phyloP scores from a whole-genome alignment of 805 yeast genomes.

The Saccharomycopsis babjevae region DNA sequence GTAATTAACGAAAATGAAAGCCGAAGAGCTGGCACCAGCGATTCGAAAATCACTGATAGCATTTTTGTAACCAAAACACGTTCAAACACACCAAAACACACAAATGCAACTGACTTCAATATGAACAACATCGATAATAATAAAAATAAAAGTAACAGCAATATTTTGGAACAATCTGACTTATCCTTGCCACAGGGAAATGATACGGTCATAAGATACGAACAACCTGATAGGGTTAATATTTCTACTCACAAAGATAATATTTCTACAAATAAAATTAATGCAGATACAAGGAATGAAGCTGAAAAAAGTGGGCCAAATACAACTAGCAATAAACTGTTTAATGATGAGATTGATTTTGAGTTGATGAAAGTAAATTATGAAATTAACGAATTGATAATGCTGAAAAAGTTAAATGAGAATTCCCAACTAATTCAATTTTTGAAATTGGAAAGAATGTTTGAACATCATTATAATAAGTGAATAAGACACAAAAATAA shows the following conservation, averaged over 20 bases:
- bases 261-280: background rate
- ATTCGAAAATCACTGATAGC: background rate
- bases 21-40: background rate
- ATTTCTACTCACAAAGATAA: background rate
- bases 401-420: constrained; percentile 4
- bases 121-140: background rate
- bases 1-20: background rate
- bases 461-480: constrained; percentile 5
- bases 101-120: no score
- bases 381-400: constrained; percentile 6
- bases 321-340: background rate
- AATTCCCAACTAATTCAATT: constrained; percentile 11
- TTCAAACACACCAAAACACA: background rate
- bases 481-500: no score
- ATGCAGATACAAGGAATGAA: background rate
- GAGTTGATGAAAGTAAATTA: constrained; percentile 8
- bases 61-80: background rate
- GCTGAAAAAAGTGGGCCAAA: background rate
- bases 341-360: constrained; percentile 12
- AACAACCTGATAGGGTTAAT: background rate
- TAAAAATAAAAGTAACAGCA: background rate
- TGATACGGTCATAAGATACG: background rate
- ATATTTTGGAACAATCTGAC: background rate
- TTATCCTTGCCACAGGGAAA: background rate
- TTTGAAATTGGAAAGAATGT: constrained; percentile 13